Conservation (phyloP, 345 rosid genomes). For the Salix viminalis region DNA sequence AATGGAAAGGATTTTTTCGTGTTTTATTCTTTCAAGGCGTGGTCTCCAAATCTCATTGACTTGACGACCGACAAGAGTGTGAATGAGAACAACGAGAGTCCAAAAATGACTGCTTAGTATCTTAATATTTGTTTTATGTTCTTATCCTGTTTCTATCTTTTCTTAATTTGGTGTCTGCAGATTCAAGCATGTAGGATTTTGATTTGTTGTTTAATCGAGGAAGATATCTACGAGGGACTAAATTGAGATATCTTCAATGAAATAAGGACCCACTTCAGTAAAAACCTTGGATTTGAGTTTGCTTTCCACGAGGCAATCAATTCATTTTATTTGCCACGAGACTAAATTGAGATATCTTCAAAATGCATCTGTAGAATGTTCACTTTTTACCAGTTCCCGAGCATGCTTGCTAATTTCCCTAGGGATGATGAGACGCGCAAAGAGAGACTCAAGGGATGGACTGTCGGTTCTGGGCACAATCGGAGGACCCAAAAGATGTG, state of each 20-base stretch:
- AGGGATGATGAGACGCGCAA: background rate
- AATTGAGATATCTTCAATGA: too few species aligned
- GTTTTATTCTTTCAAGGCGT: constrained; percentile 4
- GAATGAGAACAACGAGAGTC: constrained; percentile 27
- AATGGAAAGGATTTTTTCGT: constrained; percentile 3
- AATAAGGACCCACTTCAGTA: too few species aligned
- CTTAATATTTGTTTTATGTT: constrained; percentile 21
- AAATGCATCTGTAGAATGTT: too few species aligned
- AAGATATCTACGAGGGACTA: background rate
- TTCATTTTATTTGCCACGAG: too few species aligned
- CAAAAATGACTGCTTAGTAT: constrained; percentile 31
- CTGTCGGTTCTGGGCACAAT: background rate
- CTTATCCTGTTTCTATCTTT: background rate
- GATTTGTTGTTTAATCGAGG: constrained; percentile 37
- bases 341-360: too few species aligned
- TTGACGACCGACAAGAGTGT: constrained; percentile 15
- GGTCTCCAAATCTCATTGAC: constrained; percentile 12
- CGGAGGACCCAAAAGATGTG: constrained; percentile 14
- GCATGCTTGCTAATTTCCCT: too few species aligned
- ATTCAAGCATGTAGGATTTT: constrained; percentile 25
- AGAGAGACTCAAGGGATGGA: background rate
- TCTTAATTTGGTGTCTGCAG: constrained; percentile 21
- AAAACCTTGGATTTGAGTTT: too few species aligned
- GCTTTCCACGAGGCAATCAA: too few species aligned
- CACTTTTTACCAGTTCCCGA: too few species aligned